Conservation (phyloP, 2,329 filamentous ascomycete species). For the Arthrobotrys musiformis region DNA sequence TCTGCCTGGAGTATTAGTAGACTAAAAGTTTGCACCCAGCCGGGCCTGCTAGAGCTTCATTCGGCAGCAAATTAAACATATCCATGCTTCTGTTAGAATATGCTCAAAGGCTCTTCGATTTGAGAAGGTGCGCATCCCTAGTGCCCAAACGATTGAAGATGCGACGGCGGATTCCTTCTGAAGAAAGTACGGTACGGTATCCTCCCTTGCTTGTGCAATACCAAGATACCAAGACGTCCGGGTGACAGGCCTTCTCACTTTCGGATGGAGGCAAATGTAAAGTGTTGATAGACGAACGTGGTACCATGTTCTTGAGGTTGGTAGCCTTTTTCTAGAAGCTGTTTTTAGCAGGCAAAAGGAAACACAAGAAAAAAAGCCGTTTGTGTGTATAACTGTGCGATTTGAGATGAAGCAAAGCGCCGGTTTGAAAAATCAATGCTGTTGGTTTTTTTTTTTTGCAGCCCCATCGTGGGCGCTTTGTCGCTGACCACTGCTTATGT, state of each 20-base stretch:
- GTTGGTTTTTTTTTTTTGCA: conserved; percentile 1
- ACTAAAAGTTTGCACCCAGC: not conserved
- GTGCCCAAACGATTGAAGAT: conserved; percentile 16
- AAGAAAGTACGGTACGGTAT: conserved; percentile 25
- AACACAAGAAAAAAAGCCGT: not conserved
- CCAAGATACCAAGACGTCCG: conserved; percentile 49
- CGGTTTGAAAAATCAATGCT: conserved; percentile 3
- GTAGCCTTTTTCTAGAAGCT: conserved; percentile 54
- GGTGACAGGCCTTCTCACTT: conserved; percentile 33
- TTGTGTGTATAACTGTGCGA: conserved; percentile 12
- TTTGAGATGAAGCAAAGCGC: conserved; percentile 30
- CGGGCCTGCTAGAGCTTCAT: conserved; percentile 1
- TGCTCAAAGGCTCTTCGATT: conserved; percentile 23
- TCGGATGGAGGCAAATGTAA: conserved; percentile 50
- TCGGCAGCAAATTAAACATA: conserved; percentile 13
- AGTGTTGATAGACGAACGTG: conserved; percentile 37
- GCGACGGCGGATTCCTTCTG: conserved; percentile 53
- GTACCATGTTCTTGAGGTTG: conserved; percentile 28
- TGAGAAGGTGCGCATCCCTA: conserved; percentile 23
- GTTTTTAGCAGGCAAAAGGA: conserved; percentile 18
- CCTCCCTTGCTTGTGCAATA: conserved; percentile 34
- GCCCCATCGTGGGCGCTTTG: not conserved
- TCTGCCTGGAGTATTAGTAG: conserved; percentile 48
- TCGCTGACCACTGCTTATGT: conserved; percentile 36
- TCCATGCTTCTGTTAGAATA: not conserved